phyloP scores from a whole-genome alignment of 2,329 filamentous ascomycete genomes.

The Verticillium alfalfae region DNA sequence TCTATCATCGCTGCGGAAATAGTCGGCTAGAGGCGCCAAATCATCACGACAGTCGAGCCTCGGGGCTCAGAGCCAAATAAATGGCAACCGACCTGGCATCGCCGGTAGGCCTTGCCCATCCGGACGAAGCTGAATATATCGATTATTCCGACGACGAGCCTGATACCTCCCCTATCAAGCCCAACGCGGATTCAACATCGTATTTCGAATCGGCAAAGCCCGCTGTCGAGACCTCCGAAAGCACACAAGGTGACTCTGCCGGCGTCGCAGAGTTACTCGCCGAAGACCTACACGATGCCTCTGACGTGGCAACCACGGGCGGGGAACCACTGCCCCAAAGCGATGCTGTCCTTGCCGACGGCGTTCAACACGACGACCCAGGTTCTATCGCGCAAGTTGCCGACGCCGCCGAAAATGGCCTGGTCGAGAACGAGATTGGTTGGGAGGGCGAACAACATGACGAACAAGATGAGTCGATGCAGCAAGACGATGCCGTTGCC shows the following conservation, averaged over 20 bases:
- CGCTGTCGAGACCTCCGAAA: background rate
- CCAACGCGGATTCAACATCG: background rate
- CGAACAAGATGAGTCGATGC: background rate
- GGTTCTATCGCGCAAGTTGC: background rate
- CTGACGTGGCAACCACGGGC: background rate
- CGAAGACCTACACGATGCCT: too few relatives aligned
- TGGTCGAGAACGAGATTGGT: background rate
- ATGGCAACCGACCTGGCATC: conserved; percentile 7
- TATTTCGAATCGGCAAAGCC: background rate
- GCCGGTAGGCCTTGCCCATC: conserved; percentile 4
- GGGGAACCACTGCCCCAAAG: background rate
- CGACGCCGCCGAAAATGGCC: background rate
- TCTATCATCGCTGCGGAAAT: too few relatives aligned
- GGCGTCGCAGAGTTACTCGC: background rate
- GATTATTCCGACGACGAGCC: conserved; percentile 12
- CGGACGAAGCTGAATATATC: conserved; percentile 7
- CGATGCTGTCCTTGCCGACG: background rate
- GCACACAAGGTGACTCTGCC: background rate
- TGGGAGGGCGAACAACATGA: background rate
- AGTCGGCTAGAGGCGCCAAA: too few relatives aligned
- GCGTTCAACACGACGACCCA: background rate
- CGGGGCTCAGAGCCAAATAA: background rate
- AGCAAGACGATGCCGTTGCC: background rate
- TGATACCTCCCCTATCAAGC: background rate
- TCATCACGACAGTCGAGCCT: too few relatives aligned